Base-by-base conservation (phyloP, 2,329 filamentous ascomycete species). In the Xylariaceae sp. region DNA sequence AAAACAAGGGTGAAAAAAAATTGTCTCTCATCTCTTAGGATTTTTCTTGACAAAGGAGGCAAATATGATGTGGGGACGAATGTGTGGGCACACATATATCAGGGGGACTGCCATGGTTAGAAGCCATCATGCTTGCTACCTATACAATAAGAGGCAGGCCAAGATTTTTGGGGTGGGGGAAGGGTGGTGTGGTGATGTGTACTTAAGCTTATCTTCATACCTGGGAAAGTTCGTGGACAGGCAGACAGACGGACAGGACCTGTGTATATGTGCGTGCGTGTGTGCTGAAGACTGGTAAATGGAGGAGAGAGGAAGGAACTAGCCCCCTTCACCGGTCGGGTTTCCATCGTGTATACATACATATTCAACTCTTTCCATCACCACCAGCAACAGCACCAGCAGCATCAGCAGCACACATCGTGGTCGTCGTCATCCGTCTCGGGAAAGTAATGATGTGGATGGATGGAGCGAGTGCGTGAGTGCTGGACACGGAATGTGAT, bases 141-240 rank as follows among this genome's bases (percentile, higher is more conserved):
- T n/a, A n/a, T 44, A 47, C 42, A 10, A 61, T 59, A 61, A 62
- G 56, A 57, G 59, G 59, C 59, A 62, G 51, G 59, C 56, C 59
- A 45, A 55, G 52, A 40, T 37, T 14, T 7, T 37, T 37, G 32
- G 32, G 14, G 32, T 3, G 3, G 32, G 32, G 14, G 32, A 16
- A 7, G 23, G 23, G 9, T 26, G 23, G 23, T 26, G 9, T 26
- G 23, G 23, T 9, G 9, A 37, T 37, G 32, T 37, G 32, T 37
- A 37, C 7, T 37, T 37, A 26, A 9, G 23, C n/a, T n/a, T 16
- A 37, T 37, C 32, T 37, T 37, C n/a, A n/a, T 37, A 37, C 6
- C 14, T 37, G 32, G 5, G 32, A 14, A 37, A 37, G 32, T 10
- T 37, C 32, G 6, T 3, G 6, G 6, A 14, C 3, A 7, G 32